phyloP scores from a whole-genome alignment of 352 stramenopile genomes.

The Aphanomyces stellatus region DNA sequence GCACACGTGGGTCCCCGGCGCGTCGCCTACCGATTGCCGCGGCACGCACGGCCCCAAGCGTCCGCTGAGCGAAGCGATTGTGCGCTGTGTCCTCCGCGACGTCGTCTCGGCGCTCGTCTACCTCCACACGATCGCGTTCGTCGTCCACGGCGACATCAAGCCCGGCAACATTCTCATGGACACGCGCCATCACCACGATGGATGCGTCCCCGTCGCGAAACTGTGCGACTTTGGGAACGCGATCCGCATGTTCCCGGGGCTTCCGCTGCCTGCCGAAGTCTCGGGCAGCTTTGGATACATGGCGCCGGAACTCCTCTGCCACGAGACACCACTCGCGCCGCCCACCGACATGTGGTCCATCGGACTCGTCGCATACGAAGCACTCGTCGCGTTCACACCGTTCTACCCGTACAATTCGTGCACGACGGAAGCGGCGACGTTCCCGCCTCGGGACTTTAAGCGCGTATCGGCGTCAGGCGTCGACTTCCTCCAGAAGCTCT shows the following conservation, averaged over 20 bases:
- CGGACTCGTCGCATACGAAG: conserved; percentile 26
- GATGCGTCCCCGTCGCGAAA: not conserved
- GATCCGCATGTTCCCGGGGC: not conserved
- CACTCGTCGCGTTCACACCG: conserved; percentile 19
- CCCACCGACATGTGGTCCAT: conserved; percentile 30
- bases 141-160: conserved; percentile 21
- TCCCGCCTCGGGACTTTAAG: conserved; percentile 6
- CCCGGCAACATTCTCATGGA: conserved; percentile 18
- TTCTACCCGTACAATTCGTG: conserved; percentile 22
- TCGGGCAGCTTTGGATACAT: conserved; percentile 29
- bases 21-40: not conserved
- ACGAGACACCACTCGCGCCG: conserved; percentile 7
- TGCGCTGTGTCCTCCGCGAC: not conserved
- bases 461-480: conserved; percentile 23
- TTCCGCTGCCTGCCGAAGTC: not conserved
- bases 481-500: conserved; percentile 63
- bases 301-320: conserved; percentile 26
- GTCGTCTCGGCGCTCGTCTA: conserved; percentile 9
- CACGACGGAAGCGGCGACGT: conserved; percentile 13
- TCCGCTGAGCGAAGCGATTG: not conserved
- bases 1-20: conserved; percentile 1
- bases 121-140: conserved; percentile 8
- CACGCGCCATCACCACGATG: no score
- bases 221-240: conserved; percentile 21
- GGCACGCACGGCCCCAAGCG: not conserved